Evolutionary conservation across 169 alveolate genomes (phyloP).

Genomic region (Cryptosporidium meleagridis): DNA sequence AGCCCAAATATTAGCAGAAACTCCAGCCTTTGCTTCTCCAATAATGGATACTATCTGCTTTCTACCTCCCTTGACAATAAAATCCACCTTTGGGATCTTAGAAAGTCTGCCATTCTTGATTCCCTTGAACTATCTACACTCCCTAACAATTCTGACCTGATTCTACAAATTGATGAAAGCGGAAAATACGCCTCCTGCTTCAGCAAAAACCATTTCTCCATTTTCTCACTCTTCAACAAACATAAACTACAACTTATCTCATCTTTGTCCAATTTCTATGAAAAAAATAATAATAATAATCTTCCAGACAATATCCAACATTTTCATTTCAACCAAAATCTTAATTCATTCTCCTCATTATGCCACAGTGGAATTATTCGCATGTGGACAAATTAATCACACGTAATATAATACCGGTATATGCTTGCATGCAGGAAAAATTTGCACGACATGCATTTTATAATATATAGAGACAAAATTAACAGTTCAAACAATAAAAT

Average conservation of each 20-base stretch:
- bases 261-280: not conserved
- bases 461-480: not conserved
- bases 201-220: not conserved
- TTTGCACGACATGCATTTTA: not conserved
- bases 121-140: not conserved
- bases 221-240: slow-evolving; percentile 38
- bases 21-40: slow-evolving; percentile 82
- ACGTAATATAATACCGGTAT: slow-evolving; percentile 3
- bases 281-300: not conserved
- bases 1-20: slow-evolving; percentile 27
- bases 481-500: not conserved
- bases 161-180: slow-evolving; percentile 17
- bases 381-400: slow-evolving; percentile 28
- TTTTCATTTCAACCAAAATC: slow-evolving; percentile 4
- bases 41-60: slow-evolving; percentile 88
- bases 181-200: slow-evolving; percentile 41
- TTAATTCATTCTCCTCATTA: not conserved
- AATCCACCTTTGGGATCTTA: slow-evolving; percentile 73
- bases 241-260: not conserved
- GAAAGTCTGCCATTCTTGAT: slow-evolving; percentile 41
- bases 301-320: not conserved
- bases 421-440: not conserved
- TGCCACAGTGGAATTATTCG: slow-evolving; percentile 1
- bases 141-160: not conserved
- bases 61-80: slow-evolving; percentile 82